These are phyloP conservation scores for Berberis vulgaris DNA, from an alignment of 164 flowering plant species.

Conservation along the genomic window DNA sequence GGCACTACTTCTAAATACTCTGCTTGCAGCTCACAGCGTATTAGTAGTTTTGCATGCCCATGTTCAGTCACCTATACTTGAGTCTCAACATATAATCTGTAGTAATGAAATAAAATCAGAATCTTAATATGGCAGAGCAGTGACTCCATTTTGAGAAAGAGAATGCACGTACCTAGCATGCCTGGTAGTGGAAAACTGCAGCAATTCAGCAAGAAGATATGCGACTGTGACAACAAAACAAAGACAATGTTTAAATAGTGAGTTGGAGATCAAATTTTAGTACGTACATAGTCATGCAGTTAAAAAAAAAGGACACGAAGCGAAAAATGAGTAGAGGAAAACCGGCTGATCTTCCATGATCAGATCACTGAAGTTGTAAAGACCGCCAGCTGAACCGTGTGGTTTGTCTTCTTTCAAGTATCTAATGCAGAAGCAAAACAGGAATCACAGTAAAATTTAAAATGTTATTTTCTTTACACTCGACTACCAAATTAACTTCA, in stretches of 20 bases:
- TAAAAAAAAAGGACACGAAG: neutral
- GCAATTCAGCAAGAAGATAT: no score
- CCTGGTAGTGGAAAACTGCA: constrained; percentile 80
- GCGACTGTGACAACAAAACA: constrained; percentile 56
- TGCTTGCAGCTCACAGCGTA: no score
- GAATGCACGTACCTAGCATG: constrained; percentile 88
- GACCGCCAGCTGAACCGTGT: no score
- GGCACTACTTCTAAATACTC: no score
- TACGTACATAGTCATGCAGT: neutral
- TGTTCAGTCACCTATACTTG: no score
- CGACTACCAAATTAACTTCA: constrained; percentile 22
- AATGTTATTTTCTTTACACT: constrained; percentile 89
- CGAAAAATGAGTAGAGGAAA: constrained; percentile 5
- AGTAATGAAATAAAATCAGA: no score
- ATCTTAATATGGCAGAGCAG: no score
- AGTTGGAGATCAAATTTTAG: neutral
- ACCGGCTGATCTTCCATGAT: constrained; percentile 97
- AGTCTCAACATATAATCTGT: no score
- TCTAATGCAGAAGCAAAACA: constrained; percentile 77
- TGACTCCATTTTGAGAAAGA: no score
- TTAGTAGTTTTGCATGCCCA: no score
- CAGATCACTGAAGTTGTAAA: no score
- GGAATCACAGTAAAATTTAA: constrained; percentile 97
- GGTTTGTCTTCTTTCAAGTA: no score
- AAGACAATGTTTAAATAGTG: neutral